Percentiles rank a stretch among this genome's conserved stretches.
Evolutionary conservation across 805 yeast genomes (phyloP).

Genomic region (Candida khao-thaluensis): DNA sequence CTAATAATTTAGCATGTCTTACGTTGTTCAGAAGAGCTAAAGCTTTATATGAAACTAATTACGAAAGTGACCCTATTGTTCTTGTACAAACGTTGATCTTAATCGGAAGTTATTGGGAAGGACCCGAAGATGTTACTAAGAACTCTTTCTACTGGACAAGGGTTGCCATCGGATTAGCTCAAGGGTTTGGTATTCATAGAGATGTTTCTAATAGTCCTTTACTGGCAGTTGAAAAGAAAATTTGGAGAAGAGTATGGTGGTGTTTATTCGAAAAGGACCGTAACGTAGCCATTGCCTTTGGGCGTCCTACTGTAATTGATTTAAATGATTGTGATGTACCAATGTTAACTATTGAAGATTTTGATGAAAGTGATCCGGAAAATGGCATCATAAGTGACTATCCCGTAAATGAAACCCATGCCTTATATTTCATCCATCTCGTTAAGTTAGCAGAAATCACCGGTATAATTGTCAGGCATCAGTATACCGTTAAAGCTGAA

Average conservation of each 20-base stretch:
- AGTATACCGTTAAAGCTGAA: slow-evolving; percentile 68
- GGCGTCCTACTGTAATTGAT: slow-evolving; percentile 67
- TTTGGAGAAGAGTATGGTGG: slow-evolving; percentile 79
- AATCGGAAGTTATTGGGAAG: slow-evolving; percentile 71
- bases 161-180: slow-evolving; percentile 67
- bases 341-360: slow-evolving; percentile 67
- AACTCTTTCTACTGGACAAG: slow-evolving; percentile 70
- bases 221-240: slow-evolving; percentile 40
- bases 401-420: slow-evolving; percentile 48
- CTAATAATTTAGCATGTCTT: slow-evolving; percentile 50
- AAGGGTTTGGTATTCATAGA: slow-evolving; percentile 74
- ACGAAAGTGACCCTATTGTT: slow-evolving; percentile 62
- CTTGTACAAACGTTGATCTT: slow-evolving; percentile 61
- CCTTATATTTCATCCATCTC: slow-evolving; percentile 58
- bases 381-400: slow-evolving; percentile 36
- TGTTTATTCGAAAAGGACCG: slow-evolving; percentile 69
- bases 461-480: slow-evolving; percentile 66
- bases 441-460: slow-evolving; percentile 69
- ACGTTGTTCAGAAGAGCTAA: slow-evolving; percentile 69
- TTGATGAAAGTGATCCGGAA: slow-evolving; percentile 48
- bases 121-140: slow-evolving; percentile 66
- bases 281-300: slow-evolving; percentile 66
- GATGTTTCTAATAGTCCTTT: slow-evolving; percentile 44
- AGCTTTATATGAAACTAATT: slow-evolving; percentile 67
- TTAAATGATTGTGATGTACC: slow-evolving; percentile 74